Percentiles rank a stretch among this genome's conserved stretches.
phyloP scores from a whole-genome alignment of 106 monocot species.

The Alisma plantagoaquatica region DNA sequence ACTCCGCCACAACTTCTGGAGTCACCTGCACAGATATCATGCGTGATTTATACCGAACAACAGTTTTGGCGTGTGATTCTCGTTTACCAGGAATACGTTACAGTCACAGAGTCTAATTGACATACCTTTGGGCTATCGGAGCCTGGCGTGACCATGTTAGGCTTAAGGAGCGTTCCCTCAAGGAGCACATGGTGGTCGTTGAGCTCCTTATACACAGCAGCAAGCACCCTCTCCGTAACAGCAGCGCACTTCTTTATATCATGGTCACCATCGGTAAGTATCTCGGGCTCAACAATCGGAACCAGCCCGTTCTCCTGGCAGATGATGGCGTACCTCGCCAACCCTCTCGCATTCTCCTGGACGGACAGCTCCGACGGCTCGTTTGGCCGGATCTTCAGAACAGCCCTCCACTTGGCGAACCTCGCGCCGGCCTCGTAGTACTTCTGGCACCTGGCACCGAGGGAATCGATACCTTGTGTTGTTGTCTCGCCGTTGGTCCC shows the following conservation, averaged over 20 bases:
- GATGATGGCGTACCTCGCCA: slow-evolving; percentile 47
- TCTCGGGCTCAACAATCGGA: slow-evolving; percentile 59
- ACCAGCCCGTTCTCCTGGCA: slow-evolving; percentile 53
- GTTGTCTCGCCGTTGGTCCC: no score
- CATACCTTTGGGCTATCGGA: slow-evolving; percentile 38
- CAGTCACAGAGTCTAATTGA: background rate
- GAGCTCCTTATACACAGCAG: slow-evolving; percentile 43
- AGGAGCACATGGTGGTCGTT: slow-evolving; percentile 49
- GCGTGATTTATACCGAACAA: background rate
- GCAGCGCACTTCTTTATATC: slow-evolving; percentile 41
- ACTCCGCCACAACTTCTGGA: slow-evolving; percentile 32
- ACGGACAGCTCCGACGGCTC: slow-evolving; percentile 41
- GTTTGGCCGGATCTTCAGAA: slow-evolving; percentile 36
- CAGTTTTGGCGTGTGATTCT: background rate
- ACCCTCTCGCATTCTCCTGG: slow-evolving; percentile 37
- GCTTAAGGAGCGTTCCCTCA: slow-evolving; percentile 21
- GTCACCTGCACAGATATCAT: slow-evolving; percentile 10
- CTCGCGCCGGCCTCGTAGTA: no score
- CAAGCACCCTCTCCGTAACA: slow-evolving; percentile 40
- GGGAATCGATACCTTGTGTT: no score
- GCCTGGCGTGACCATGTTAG: slow-evolving; percentile 57
- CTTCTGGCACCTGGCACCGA: no score
- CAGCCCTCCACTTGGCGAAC: no score
- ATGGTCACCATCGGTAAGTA: slow-evolving; percentile 5
- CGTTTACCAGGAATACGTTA: background rate